These are phyloP conservation scores for Aciculosporium take DNA, from an alignment of 2,329 filamentous ascomycete genomes.

Conservation along the genomic window DNA sequence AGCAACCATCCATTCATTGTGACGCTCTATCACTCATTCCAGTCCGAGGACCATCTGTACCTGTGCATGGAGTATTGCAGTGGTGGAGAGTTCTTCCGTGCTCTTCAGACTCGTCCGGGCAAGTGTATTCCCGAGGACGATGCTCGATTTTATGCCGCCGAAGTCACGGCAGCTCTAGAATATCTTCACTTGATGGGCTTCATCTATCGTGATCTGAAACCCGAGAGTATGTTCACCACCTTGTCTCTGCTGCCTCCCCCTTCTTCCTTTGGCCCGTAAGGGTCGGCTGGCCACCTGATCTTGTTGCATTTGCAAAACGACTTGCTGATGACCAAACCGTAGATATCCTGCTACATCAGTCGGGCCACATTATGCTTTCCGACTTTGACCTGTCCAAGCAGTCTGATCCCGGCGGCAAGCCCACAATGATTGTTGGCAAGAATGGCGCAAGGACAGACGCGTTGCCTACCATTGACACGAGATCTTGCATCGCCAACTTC, in stretches of 20 bases:
- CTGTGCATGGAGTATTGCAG: constrained; percentile 99
- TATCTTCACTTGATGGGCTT: constrained; percentile 98
- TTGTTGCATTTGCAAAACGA: too few species aligned
- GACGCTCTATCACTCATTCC: constrained; percentile 96
- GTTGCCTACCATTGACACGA: constrained; percentile 92
- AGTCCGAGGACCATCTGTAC: constrained; percentile 96
- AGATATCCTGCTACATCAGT: constrained; percentile 97
- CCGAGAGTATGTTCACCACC: constrained; percentile 60
- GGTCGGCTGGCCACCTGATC: not conserved
- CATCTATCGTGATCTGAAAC: constrained; percentile 95
- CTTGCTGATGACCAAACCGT: not conserved
- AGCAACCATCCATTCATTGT: constrained; percentile 99
- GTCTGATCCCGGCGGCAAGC: constrained; percentile 86
- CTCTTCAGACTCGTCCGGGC: constrained; percentile 86
- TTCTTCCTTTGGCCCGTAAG: not conserved
- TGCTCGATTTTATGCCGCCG: constrained; percentile 90
- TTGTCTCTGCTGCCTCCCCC: too few species aligned
- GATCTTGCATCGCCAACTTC: constrained; percentile 96
- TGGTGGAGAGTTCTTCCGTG: constrained; percentile 94
- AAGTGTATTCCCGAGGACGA: constrained; percentile 97
- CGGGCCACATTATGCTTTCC: constrained; percentile 98
- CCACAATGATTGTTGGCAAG: constrained; percentile 92
- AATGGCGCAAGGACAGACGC: constrained; percentile 76
- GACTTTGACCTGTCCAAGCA: constrained; percentile 98
- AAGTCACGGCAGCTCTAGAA: constrained; percentile 90